Base-by-base conservation (phyloP, 2,329 filamentous ascomycete genomes). In the Colletotrichum brevisporum region DNA sequence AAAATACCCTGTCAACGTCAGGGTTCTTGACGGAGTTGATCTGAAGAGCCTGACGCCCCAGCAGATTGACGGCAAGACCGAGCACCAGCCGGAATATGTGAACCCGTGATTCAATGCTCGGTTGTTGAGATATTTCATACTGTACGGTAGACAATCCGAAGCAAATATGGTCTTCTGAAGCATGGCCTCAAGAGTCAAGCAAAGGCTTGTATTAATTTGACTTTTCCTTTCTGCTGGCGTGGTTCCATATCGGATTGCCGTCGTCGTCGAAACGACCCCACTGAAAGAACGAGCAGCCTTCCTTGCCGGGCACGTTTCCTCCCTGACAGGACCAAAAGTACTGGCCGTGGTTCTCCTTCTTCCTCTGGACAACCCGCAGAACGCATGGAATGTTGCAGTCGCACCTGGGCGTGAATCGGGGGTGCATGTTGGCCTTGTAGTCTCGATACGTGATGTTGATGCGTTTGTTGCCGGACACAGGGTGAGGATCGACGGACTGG, bases 301-400 rank as follows among this genome's bases (percentile, higher is more conserved):
- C 81, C 80, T 86, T 91, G 54, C 88, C 91, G 0, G 91, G 91
- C 2, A 90, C 86, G 75, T 91, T 93, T 6, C 91, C 90, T 0
- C 90, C 89, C 80, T 97, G 89, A 75, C 96, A 98, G 92, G 95
- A 96, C 94, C 94, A 97, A 81, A 97, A 96, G 77, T 98, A 97
- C 74, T 86, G 86, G 0, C 95, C 95, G 72, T 89, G 85, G 62
- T 90, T 95, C 73, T 92, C 92, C 73, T 87, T 90, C 80, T 92
- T 94, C 76, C 86, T 90, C 81, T 95, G 94, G 16, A 95, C 94
- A 48, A 94, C 94, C 51, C 94, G 86, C 71, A 98, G 82, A 9
- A 92, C 84, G 39, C 85, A 83, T 0, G 93, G 89, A 4, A 95
- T 85, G 0, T 86, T 85, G 74, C 95, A 98, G 41, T 84, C 86